Evolutionary conservation across 2,329 filamentous ascomycete species (phyloP), one percentile per base, ranked within the genome.

Genomic region (Calcarisporium arbuscula): DNA sequence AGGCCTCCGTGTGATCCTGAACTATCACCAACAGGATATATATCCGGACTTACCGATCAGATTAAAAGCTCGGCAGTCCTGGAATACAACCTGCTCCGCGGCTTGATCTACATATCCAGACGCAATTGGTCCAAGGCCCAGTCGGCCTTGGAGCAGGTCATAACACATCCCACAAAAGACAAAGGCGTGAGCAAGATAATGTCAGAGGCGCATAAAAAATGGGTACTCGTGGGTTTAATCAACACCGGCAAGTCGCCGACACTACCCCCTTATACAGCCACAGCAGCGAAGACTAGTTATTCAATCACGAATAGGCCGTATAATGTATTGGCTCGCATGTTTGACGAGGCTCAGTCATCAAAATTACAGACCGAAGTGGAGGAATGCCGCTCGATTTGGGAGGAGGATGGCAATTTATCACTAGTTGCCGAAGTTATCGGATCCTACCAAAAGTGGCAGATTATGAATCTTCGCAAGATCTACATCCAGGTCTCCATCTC

Each of bases 171-270:
- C 1, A 67, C 70, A 1, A 68, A 65, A 33, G 80, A 79, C 15
- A 65, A 69, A 20, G 70, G 76, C 22, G 68, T 77, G 10, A 90
- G 82, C 57, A 81, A 79, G 54, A 70, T 94, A 32, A 92, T 92
- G 82, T 68, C 84, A 5, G 87, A 95, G 45, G 85, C 86, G 6
- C 90, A 94, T 67, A 94, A 90, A 62, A 94, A 90, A 59, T 95
- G 87, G 84, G 55, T 94, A 8, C 64, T 98, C 12, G 72, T 88
- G 8, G 77, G 79, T 34, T 68, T 95, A 35, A 64, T 98, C 14
- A 68, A 75, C 6, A 65, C 79, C 34, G 89, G 88, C 45, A 74
- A 68, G 48, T 65, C 67, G 5, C 62, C 65, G 3, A 46, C 58
- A 1, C 53, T 77, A 8, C 83, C 85, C 1, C 64, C 69, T 25